These are phyloP conservation scores for Cicer arietinum DNA, from an alignment of 306 rosid genomes.

Conservation along the genomic window DNA sequence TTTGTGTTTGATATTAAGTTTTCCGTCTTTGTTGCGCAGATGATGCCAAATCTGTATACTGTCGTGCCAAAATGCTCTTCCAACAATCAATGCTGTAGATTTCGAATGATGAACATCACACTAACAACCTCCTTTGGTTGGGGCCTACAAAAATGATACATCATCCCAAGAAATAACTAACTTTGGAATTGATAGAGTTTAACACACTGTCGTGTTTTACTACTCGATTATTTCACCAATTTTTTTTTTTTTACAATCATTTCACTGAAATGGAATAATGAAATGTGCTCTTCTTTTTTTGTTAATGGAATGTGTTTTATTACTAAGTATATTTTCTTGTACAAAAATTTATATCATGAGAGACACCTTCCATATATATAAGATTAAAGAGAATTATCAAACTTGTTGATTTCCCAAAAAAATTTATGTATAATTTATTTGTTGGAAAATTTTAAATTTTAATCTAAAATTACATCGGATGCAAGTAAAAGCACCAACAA, in stretches of 20 bases:
- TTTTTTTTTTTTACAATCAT: neutral
- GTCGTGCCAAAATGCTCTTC: constrained; percentile 49
- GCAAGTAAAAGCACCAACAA: too few species aligned
- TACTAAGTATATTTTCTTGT: too few species aligned
- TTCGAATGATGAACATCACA: constrained; percentile 27
- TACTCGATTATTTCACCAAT: neutral
- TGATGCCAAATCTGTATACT: constrained; percentile 51
- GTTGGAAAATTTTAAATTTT: too few species aligned
- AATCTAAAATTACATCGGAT: too few species aligned
- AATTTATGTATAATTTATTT: too few species aligned
- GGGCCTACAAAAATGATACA: neutral
- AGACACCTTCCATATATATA: too few species aligned
- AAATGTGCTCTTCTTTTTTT: neutral
- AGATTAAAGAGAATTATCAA: too few species aligned
- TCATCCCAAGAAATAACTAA: constrained; percentile 5
- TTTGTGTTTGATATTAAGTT: neutral
- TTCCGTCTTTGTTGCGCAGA: constrained; percentile 42
- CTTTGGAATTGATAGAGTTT: neutral
- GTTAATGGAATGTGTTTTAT: too few species aligned
- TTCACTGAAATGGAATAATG: neutral
- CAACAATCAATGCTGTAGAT: constrained; percentile 54
- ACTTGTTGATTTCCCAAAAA: too few species aligned
- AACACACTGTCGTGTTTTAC: neutral
- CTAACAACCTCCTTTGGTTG: constrained; percentile 23
- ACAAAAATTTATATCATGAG: too few species aligned